These are phyloP conservation scores for Podosphaera xanthii DNA, from an alignment of 2,329 filamentous ascomycete species.

Conservation along the genomic window DNA sequence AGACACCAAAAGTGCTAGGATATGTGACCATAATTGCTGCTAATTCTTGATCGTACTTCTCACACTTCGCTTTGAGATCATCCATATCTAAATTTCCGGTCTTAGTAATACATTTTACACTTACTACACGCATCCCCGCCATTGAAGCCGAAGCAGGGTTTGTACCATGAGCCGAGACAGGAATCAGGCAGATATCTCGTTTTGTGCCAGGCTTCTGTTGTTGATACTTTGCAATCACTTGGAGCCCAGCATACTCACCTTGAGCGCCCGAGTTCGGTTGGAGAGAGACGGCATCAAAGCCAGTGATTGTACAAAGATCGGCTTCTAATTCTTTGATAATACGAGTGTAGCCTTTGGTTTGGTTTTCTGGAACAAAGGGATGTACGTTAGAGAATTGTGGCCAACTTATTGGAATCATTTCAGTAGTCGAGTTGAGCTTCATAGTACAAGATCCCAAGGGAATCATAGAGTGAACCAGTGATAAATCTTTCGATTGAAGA, in stretches of 20 bases:
- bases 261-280: conserved; percentile 94
- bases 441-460: conserved; percentile 92
- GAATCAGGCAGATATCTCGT: conserved; percentile 82
- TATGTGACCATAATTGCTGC: conserved; percentile 95
- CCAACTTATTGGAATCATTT: conserved; percentile 73
- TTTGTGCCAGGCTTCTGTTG: conserved; percentile 44
- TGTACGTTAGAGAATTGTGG: conserved; percentile 59
- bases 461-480: conserved; percentile 92
- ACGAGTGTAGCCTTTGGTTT: conserved; percentile 42
- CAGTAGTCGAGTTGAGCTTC: conserved; percentile 86
- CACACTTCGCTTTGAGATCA: conserved; percentile 71
- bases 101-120: conserved; percentile 69
- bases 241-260: conserved; percentile 78
- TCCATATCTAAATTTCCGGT: conserved; percentile 77
- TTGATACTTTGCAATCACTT: conserved; percentile 68
- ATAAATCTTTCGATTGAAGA: conserved; percentile 82
- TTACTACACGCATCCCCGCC: conserved; percentile 84
- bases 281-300: conserved; percentile 71
- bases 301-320: conserved; percentile 64
- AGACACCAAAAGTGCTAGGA: conserved; percentile 84
- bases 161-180: conserved; percentile 84
- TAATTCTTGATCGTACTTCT: conserved; percentile 66
- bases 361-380: conserved; percentile 46
- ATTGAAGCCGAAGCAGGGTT: conserved; percentile 90
- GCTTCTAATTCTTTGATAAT: conserved; percentile 51